These are phyloP conservation scores for Fusarium xyrophilum DNA, from an alignment of 2,329 filamentous ascomycete genomes.

Conservation along the genomic window DNA sequence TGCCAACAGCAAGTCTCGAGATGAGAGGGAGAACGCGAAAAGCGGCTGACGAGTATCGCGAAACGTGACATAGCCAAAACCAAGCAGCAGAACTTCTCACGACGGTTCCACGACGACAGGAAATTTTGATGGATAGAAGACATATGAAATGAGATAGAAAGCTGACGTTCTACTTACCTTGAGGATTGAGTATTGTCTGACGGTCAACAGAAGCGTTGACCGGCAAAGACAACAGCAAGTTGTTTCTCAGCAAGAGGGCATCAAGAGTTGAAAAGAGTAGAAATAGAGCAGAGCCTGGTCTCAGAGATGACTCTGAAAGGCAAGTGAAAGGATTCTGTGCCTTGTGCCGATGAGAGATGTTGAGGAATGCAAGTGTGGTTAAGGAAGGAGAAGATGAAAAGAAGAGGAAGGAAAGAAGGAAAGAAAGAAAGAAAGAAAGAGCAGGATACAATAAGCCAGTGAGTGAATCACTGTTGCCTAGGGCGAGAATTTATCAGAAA, in stretches of 20 bases:
- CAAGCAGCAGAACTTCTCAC: background rate
- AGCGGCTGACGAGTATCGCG: background rate
- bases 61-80: background rate
- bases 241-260: background rate
- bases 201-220: background rate
- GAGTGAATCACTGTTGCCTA: constrained; percentile 11
- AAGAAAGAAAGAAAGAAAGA: background rate
- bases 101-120: background rate
- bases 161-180: background rate
- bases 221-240: background rate
- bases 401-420: background rate
- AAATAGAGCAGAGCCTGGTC: background rate
- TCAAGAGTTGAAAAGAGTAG: background rate
- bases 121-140: no score
- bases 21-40: background rate
- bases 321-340: background rate
- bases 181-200: background rate
- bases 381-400: background rate
- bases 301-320: background rate
- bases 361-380: constrained; percentile 13
- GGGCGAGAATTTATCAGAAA: background rate
- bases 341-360: background rate
- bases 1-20: background rate
- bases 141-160: background rate
- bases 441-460: background rate